phyloP scores from a whole-genome alignment of 345 rosid species.

The Clausena lansium region DNA sequence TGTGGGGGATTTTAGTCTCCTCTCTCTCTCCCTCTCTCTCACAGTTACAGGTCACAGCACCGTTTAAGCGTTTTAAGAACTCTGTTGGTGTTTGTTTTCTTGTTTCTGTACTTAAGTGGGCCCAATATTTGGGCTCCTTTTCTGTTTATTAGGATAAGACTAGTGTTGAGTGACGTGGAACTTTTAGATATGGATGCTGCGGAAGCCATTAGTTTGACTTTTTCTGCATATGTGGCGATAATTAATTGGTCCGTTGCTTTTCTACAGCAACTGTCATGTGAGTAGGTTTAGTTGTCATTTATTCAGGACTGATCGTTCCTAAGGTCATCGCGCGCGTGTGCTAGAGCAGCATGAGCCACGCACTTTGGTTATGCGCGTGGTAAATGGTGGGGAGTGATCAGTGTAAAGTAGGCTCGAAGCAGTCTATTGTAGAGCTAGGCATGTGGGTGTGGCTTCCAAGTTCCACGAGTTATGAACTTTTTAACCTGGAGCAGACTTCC shows the following conservation, averaged over 20 bases:
- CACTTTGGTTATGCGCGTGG: background rate
- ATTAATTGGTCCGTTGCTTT: constrained; percentile 6
- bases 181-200: background rate
- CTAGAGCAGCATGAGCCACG: background rate
- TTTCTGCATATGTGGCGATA: constrained; percentile 19
- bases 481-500: background rate
- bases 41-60: background rate
- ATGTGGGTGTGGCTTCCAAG: no score
- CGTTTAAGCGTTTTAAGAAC: background rate
- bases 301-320: background rate
- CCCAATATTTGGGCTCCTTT: background rate
- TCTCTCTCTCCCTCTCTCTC: background rate
- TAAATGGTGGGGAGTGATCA: background rate
- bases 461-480: background rate
- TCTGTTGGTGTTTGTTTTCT: background rate
- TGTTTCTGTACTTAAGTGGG: background rate
- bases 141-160: constrained; percentile 16
- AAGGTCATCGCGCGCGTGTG: background rate
- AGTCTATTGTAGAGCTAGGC: background rate
- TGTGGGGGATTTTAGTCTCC: background rate
- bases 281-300: constrained; percentile 11
- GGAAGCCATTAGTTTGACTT: constrained; percentile 9
- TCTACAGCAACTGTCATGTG: constrained; percentile 29
- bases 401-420: background rate
- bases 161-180: constrained; percentile 17